These are phyloP conservation scores for Hymenoscyphus fraxineus DNA, from an alignment of 2,329 filamentous ascomycete genomes.

Conservation along the genomic window DNA sequence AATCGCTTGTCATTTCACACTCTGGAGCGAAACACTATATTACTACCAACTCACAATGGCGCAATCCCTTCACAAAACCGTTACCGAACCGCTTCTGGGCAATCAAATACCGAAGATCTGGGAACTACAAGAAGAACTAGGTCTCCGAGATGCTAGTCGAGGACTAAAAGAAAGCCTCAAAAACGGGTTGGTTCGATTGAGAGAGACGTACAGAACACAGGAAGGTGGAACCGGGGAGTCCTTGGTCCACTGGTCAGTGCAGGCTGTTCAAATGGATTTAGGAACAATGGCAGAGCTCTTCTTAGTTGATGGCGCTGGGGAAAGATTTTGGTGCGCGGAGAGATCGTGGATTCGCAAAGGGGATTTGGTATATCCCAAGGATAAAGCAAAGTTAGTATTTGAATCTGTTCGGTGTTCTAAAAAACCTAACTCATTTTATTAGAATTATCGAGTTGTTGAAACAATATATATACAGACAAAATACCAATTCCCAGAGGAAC, in stretches of 20 bases:
- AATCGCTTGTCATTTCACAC: too few relatives aligned
- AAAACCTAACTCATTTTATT: not conserved
- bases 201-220: not conserved
- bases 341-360: not conserved
- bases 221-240: not conserved
- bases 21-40: too few relatives aligned
- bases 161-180: not conserved
- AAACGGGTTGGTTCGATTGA: not conserved
- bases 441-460: not conserved
- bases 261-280: not conserved
- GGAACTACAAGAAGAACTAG: not conserved
- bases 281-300: not conserved
- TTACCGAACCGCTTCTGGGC: not conserved
- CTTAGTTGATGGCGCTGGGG: not conserved
- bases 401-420: not conserved
- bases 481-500: not conserved
- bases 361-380: not conserved
- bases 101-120: not conserved
- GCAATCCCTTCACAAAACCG: not conserved
- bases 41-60: not conserved
- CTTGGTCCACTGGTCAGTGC: not conserved
- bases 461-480: not conserved
- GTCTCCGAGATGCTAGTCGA: not conserved
- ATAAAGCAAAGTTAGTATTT: not conserved
- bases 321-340: not conserved